Conservation (phyloP, 2,329 filamentous ascomycete species). For the Colletotrichum sp. region DNA sequence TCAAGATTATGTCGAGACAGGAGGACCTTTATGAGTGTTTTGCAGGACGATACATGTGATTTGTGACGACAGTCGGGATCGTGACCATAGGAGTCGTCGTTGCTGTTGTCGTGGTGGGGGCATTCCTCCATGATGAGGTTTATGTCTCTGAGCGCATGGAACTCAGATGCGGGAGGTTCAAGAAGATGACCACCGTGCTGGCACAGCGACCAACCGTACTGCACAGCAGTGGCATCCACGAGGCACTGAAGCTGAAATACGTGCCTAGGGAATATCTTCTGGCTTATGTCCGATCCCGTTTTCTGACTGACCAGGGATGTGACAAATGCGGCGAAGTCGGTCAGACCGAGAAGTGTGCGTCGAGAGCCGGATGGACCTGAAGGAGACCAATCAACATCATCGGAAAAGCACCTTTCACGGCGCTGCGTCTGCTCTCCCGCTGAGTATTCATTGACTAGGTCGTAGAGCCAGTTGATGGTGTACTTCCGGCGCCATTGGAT, state of each 20-base stretch:
- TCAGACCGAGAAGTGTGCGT: slow-evolving; percentile 46
- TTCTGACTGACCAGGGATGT: slow-evolving; percentile 51
- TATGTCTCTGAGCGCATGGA: background rate
- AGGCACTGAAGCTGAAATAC: slow-evolving; percentile 58
- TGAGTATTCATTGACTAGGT: slow-evolving; percentile 52
- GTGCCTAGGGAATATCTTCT: slow-evolving; percentile 48
- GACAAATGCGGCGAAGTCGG: slow-evolving; percentile 48
- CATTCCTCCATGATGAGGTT: background rate
- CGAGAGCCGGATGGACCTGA: background rate
- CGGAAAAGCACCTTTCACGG: slow-evolving; percentile 29
- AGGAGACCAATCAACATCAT: background rate
- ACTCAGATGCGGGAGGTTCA: slow-evolving; percentile 25
- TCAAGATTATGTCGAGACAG: no score
- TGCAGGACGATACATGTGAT: no score
- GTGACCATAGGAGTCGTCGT: no score
- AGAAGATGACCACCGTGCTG: slow-evolving; percentile 39
- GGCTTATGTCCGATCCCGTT: slow-evolving; percentile 37
- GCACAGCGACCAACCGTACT: slow-evolving; percentile 45
- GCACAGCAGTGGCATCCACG: slow-evolving; percentile 49
- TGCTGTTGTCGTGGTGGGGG: background rate
- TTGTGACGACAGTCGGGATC: no score
- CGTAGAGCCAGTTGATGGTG: slow-evolving; percentile 58
- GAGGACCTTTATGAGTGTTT: no score
- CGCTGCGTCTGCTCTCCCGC: slow-evolving; percentile 43
- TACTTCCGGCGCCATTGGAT: slow-evolving; percentile 51